These are phyloP conservation scores for Paracamarosporium sp. DNA, from an alignment of 2,329 filamentous ascomycete genomes.

Conservation along the genomic window DNA sequence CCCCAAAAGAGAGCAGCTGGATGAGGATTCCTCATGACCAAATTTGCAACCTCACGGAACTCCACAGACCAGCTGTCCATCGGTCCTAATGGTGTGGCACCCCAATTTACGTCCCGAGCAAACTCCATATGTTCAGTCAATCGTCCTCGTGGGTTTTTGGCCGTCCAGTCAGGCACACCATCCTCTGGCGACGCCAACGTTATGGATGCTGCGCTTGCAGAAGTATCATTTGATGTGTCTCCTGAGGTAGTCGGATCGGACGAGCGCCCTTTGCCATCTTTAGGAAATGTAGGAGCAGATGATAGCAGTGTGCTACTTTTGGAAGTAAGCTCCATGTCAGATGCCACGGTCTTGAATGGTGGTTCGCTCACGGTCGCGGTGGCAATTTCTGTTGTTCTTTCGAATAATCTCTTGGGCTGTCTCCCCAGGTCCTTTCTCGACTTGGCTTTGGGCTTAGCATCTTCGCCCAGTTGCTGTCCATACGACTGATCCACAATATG, in stretches of 20 bases:
- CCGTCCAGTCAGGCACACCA: conserved; percentile 37
- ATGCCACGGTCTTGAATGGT: background rate
- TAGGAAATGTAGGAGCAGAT: conserved; percentile 19
- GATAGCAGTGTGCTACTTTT: conserved; percentile 23
- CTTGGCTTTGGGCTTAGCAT: background rate
- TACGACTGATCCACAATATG: conserved; percentile 13
- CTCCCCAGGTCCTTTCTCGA: background rate
- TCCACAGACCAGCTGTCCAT: conserved; percentile 56
- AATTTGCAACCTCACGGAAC: conserved; percentile 51
- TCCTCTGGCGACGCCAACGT: conserved; percentile 28
- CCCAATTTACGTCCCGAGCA: conserved; percentile 57
- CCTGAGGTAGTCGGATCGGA: conserved; percentile 10
- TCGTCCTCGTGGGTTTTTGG: conserved; percentile 25
- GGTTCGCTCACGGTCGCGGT: background rate
- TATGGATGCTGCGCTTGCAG: conserved; percentile 24
- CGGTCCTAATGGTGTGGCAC: conserved; percentile 54
- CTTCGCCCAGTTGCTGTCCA: background rate
- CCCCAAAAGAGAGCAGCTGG: conserved; percentile 52
- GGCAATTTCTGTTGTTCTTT: background rate
- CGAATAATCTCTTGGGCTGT: background rate
- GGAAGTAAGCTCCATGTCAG: background rate
- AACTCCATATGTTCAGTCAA: conserved; percentile 41
- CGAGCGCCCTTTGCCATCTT: conserved; percentile 4
- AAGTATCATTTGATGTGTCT: conserved; percentile 25
- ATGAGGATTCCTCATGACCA: conserved; percentile 39